A percentile compares a stretch with the other conserved stretches of the same genome.
phyloP scores from a whole-genome alignment of 805 yeast species.

The Yamadazyma ubonensis region DNA sequence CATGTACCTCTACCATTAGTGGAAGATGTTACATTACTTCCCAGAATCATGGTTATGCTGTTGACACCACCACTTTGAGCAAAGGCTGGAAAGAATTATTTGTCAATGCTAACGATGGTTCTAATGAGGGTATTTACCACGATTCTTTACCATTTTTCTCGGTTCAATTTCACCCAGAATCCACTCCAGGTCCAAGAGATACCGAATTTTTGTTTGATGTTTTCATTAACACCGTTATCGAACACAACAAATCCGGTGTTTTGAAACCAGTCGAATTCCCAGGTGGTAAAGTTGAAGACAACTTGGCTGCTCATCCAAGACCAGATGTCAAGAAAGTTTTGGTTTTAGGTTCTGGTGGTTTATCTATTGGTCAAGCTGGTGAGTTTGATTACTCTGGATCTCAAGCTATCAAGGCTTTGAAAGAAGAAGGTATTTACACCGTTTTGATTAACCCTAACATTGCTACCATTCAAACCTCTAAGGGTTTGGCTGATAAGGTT shows the following conservation, averaged over 20 bases:
- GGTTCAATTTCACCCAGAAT: slow-evolving; percentile 99
- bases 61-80: slow-evolving; percentile 72
- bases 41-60: slow-evolving; percentile 98
- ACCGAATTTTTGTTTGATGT: slow-evolving; percentile 96
- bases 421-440: slow-evolving; percentile 94
- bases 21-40: slow-evolving; percentile 98
- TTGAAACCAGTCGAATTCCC: slow-evolving; percentile 84
- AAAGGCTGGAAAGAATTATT: slow-evolving; percentile 91
- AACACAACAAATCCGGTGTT: slow-evolving; percentile 55
- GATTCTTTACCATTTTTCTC: slow-evolving; percentile 87
- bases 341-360: slow-evolving; percentile 95
- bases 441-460: slow-evolving; percentile 92
- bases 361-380: slow-evolving; percentile 97
- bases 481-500: slow-evolving; percentile 91
- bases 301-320: slow-evolving; percentile 71
- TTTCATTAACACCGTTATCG: slow-evolving; percentile 77
- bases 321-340: slow-evolving; percentile 86
- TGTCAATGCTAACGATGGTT: slow-evolving; percentile 93
- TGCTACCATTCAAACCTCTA: slow-evolving; percentile 96
- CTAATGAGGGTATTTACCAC: slow-evolving; percentile 98
- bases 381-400: slow-evolving; percentile 97
- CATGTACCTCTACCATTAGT: slow-evolving; percentile 83
- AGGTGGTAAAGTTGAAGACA: slow-evolving; percentile 78
- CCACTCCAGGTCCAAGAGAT: slow-evolving; percentile 99
- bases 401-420: slow-evolving; percentile 94